Percentiles rank a stretch among this genome's conserved stretches.
These are phyloP conservation scores for Sordariomycetes sp. DNA, from an alignment of 2,329 filamentous ascomycete species.

Conservation along the genomic window DNA sequence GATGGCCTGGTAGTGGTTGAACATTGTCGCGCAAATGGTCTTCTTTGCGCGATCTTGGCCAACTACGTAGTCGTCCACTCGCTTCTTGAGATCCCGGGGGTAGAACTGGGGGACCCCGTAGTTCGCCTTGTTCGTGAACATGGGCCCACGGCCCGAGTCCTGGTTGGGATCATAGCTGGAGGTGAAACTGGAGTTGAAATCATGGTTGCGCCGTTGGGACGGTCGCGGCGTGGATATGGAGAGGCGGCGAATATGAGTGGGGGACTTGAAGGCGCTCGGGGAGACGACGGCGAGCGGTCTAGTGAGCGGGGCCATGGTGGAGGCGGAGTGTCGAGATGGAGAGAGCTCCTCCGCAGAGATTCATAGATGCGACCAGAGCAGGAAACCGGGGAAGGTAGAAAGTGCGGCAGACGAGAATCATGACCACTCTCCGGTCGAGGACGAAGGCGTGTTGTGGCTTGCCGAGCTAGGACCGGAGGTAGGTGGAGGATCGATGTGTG, in stretches of 20 bases:
- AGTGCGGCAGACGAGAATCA: not conserved
- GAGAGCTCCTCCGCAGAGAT: not conserved
- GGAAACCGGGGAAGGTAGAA: not conserved
- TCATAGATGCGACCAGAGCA: not conserved
- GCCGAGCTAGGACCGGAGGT: not conserved
- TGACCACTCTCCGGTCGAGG: not conserved
- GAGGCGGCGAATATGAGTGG: conserved; percentile 12
- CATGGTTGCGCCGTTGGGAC: conserved; percentile 28
- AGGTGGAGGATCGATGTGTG: not conserved
- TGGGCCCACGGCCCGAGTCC: conserved; percentile 44
- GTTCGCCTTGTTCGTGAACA: conserved; percentile 41
- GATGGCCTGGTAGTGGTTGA: conserved; percentile 91
- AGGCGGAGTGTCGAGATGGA: not conserved
- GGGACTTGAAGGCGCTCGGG: not conserved
- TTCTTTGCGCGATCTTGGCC: conserved; percentile 94
- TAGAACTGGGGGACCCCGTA: conserved; percentile 55
- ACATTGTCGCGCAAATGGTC: conserved; percentile 83
- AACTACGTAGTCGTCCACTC: conserved; percentile 92
- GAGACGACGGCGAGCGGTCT: conserved; percentile 3
- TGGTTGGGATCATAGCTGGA: conserved; percentile 45
- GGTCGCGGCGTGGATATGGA: conserved; percentile 10
- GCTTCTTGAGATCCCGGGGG: conserved; percentile 66
- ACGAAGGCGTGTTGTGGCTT: not conserved
- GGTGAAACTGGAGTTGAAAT: conserved; percentile 44
- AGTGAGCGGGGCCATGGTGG: conserved; percentile 3